Conservation (phyloP, 2,329 filamentous ascomycete species). For the Trichoderma guizhouense region DNA sequence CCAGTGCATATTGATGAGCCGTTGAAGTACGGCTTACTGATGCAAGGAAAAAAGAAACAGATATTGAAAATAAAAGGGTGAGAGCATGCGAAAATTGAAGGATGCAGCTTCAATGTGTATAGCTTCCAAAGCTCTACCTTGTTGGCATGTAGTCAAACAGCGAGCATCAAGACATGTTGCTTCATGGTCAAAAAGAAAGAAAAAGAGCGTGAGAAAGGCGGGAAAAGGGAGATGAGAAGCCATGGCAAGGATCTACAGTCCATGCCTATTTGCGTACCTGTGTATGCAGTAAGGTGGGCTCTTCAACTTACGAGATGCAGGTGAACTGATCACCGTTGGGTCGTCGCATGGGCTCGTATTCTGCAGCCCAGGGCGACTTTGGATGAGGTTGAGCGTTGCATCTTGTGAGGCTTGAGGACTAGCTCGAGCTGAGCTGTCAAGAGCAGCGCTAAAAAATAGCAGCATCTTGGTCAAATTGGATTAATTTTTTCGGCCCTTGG, state of each 20-base stretch:
- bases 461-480: not conserved
- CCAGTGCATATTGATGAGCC: conserved; percentile 1
- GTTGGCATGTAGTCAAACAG: not conserved
- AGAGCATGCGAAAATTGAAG: not conserved
- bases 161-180: not conserved
- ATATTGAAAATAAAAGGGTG: not conserved
- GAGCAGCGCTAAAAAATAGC: not conserved
- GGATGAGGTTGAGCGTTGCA: not conserved
- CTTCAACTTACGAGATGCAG: not conserved
- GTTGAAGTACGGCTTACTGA: not conserved
- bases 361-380: not conserved
- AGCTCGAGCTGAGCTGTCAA: not conserved
- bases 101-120: not conserved
- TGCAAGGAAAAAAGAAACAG: not conserved
- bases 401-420: not conserved
- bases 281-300: conserved; percentile 10
- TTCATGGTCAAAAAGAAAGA: not conserved
- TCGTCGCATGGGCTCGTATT: conserved; percentile 4
- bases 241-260: not conserved
- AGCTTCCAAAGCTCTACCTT: not conserved
- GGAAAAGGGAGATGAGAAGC: not conserved
- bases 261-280: not conserved
- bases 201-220: not conserved
- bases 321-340: conserved; percentile 15
- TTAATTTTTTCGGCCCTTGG: not conserved